Percentiles rank a stretch among this genome's conserved stretches.
These are phyloP conservation scores for Prunus campanulata DNA, from an alignment of 306 rosid species.

Conservation along the genomic window DNA sequence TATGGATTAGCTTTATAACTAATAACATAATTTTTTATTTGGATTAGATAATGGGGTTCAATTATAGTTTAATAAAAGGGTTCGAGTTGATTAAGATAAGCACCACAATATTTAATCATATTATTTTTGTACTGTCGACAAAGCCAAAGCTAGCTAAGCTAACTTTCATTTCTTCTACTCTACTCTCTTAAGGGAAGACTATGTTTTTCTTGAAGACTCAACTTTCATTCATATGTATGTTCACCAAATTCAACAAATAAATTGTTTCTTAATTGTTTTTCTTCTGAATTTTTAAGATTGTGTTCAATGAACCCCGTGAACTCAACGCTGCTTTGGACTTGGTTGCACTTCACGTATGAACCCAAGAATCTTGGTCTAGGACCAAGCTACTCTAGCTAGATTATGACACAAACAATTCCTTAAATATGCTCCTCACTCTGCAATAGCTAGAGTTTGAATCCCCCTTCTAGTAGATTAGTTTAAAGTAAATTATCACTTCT, in stretches of 20 bases:
- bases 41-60: slow-evolving; percentile 55
- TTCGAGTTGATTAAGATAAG: slow-evolving; percentile 50
- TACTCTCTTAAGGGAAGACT: slow-evolving; percentile 47
- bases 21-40: slow-evolving; percentile 2
- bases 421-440: too few species aligned
- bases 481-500: too few species aligned
- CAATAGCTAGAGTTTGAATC: too few species aligned
- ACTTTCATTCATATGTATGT: slow-evolving; percentile 12
- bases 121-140: too few species aligned
- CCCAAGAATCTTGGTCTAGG: slow-evolving; percentile 33
- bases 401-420: not conserved
- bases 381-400: not conserved
- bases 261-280: not conserved
- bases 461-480: too few species aligned
- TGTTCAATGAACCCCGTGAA: slow-evolving; percentile 26
- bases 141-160: slow-evolving; percentile 24
- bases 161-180: slow-evolving; percentile 10
- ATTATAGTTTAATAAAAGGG: slow-evolving; percentile 46
- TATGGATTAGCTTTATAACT: not conserved
- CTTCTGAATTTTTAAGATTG: not conserved
- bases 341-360: slow-evolving; percentile 26
- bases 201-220: slow-evolving; percentile 47
- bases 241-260: slow-evolving; percentile 38
- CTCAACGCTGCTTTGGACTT: slow-evolving; percentile 28
- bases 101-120: slow-evolving; percentile 12